phyloP scores from a whole-genome alignment of 2,329 filamentous ascomycete genomes.

The Meredithiella fracta region DNA sequence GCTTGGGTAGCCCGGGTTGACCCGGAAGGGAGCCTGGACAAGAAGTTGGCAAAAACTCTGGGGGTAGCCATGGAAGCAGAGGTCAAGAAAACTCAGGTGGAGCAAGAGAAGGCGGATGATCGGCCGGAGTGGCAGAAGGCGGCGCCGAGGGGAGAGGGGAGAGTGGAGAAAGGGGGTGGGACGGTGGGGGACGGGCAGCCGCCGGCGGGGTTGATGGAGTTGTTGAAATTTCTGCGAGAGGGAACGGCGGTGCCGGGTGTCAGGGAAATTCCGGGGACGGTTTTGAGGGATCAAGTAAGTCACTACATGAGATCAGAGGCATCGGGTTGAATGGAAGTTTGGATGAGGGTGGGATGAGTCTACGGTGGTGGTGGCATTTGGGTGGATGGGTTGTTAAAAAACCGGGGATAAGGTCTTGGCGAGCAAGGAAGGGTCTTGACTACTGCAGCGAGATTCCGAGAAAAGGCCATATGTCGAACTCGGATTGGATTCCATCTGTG shows the following conservation, averaged over 20 bases:
- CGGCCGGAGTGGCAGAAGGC: conserved; percentile 31
- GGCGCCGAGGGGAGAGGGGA: conserved; percentile 32
- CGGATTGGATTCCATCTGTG: no score
- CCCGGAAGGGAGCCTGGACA: conserved; percentile 19
- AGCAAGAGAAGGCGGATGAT: conserved; percentile 5
- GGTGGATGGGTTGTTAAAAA: neutral
- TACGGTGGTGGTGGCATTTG: no score
- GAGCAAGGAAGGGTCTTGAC: neutral
- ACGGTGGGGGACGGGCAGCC: conserved; percentile 13
- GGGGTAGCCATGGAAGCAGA: neutral
- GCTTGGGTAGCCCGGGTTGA: conserved; percentile 35
- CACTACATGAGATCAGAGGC: conserved; percentile 26
- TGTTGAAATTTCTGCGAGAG: conserved; percentile 68
- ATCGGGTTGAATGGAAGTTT: neutral
- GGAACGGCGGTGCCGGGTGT: conserved; percentile 78
- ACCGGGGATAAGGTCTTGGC: neutral
- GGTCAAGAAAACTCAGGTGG: conserved; percentile 2
- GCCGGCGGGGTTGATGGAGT: conserved; percentile 51
- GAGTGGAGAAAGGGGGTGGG: conserved; percentile 23
- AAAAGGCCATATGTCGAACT: neutral
- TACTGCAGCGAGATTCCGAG: neutral
- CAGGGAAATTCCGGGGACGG: conserved; percentile 65
- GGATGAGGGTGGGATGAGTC: neutral
- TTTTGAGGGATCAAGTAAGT: conserved; percentile 53
- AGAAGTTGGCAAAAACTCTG: conserved; percentile 20